Evolutionary conservation across 345 rosid species (phyloP).

Genomic region (Rubroshorea leprosula): DNA sequence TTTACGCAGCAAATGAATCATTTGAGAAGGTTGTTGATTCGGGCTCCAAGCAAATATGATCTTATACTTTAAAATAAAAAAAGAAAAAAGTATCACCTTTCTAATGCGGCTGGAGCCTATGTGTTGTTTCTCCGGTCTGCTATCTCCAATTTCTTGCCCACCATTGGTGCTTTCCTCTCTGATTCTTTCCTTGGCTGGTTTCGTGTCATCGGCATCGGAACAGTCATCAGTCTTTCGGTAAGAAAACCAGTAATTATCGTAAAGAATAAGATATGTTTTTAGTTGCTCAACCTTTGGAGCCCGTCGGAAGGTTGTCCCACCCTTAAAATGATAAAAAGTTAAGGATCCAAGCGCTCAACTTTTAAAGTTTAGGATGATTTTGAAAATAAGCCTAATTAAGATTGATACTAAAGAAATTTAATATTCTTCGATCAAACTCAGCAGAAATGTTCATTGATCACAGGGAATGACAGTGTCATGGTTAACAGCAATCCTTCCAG

Average conservation of each 20-base stretch:
- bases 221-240: conserved; percentile 33
- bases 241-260: not conserved
- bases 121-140: conserved; percentile 42
- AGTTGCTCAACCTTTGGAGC: too few relatives aligned
- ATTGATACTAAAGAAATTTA: too few relatives aligned
- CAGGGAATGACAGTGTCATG: conserved; percentile 45
- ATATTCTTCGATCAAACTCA: too few relatives aligned
- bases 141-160: conserved; percentile 32
- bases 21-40: conserved; percentile 42
- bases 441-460: not conserved
- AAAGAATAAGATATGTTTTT: too few relatives aligned
- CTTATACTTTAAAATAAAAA: conserved; percentile 28
- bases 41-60: conserved; percentile 50
- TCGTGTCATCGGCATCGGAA: conserved; percentile 30
- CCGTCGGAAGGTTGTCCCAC: too few relatives aligned
- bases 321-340: too few relatives aligned
- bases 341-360: too few relatives aligned
- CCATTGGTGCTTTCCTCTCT: conserved; percentile 41
- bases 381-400: too few relatives aligned
- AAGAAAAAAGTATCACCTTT: conserved; percentile 32
- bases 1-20: conserved; percentile 43
- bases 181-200: conserved; percentile 51
- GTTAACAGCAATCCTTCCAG: conserved; percentile 36
- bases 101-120: conserved; percentile 25
- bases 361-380: too few relatives aligned